Base-by-base conservation (phyloP, 495 filamentous ascomycete species). In the Penicillium ochrochloron region DNA sequence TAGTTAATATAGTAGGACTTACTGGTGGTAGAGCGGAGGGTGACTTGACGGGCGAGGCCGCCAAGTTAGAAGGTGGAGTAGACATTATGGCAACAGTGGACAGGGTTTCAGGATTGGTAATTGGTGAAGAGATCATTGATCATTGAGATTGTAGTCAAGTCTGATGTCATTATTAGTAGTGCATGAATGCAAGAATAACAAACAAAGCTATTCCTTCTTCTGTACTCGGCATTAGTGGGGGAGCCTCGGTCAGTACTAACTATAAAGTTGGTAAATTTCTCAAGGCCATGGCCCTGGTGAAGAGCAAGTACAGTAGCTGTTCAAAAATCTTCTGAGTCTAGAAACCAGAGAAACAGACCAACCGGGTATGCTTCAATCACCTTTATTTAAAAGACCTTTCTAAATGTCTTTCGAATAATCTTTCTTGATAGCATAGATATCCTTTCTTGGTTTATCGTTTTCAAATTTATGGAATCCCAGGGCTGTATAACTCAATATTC, bases 1-100 rank as follows among this genome's bases (percentile, higher is more conserved):
- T 10, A 2, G 27, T 27, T 25, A 33, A 27, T 27, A n/a, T 27
- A 27, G 25, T 27, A 27, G 6, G n/a, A 33, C 51, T 53, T 53
- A 53, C 51, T 53, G 27, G 51, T 33, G 51, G 51, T 3, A 53
- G 51, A 33, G 12, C 27, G 27, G 51, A 53, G 51, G 51, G 51
- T 33, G 51, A 29, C 51, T 33, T 33, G 23, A n/a, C 7, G 29
- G 48, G 23, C 12, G 51, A 53, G 25, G 19, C 31, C 25, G 27
- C 51, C 10, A 5, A n/a, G n/a, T n/a, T 21, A 53, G 27, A 53
- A 33, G 51, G 25, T 19, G 17, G 25, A 33, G 51, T 53, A 53
- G 27, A 53, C 27, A 53, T 53, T 33, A 31, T 29, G 9, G 27
- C 27, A 33, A 33, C 51, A 8, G 27, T 53, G 27, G 31, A 53